Evolutionary conservation across 345 rosid species (phyloP), one percentile per base, ranked within the genome.

Genomic region (Eucalyptus tenuipes): DNA sequence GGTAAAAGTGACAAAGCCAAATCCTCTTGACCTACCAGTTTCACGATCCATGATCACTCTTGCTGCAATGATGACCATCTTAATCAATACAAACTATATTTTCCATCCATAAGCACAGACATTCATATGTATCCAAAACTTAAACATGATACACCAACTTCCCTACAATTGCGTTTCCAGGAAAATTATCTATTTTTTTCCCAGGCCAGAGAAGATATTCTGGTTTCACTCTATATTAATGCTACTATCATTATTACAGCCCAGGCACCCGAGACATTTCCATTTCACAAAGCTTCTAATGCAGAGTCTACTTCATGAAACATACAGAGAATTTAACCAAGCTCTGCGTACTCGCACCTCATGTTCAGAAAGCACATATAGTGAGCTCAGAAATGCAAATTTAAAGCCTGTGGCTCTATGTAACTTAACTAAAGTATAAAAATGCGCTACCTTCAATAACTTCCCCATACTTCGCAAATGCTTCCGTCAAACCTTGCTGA

Each of bases 31-130:
- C 88, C 97, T 93, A 71, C 99, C 98, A 49, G 96, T 94, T 61
- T 97, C 99, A 86, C 99, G 97, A 89, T 97, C 98, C 92, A 93
- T n/a, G 88, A 96, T 97, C 80, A 97, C 93, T 92, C 95, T 94
- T 59, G 97, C 99, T 98, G 94, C 88, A 89, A 79, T 12, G 61
- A 80, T 64, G n/a, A 88, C 17, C 61, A 40, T 64, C 37, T 49
- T 44, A 89, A 49, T 88, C 87, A 91, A 86, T 47, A 57, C 37
- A 87, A 59, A 75, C 57, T n/a, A 40, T 86, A 24, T 66, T 53
- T 47, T 88, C 84, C 47, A 75, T 75, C 29, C 84, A 10, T 75
- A 75, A 53, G 64, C 48, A 37, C 87, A 4, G 13, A 86, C 11
- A 53, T 86, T 52, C 68, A 31, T 53, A 29, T 7, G 22, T 53